phyloP scores from a whole-genome alignment of 805 yeast genomes.

The Hagleromyces aurorensis region DNA sequence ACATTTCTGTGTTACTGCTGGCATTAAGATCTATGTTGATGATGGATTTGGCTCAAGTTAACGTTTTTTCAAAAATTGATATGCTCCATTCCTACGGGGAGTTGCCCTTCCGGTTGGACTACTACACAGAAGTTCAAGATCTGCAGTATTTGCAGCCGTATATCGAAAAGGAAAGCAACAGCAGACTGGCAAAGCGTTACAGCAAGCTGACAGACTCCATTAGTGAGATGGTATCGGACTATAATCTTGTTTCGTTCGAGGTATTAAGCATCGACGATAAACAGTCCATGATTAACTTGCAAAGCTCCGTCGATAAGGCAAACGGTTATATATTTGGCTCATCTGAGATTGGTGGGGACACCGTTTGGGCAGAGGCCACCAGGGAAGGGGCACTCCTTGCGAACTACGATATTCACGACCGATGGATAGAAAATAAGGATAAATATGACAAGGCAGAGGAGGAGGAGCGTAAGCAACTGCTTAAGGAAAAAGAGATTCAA shows the following conservation, averaged over 20 bases:
- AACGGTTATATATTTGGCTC: constrained; percentile 91
- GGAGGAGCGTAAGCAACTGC: constrained; percentile 36
- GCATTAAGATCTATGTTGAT: constrained; percentile 90
- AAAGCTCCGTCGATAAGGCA: constrained; percentile 78
- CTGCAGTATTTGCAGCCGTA: constrained; percentile 57
- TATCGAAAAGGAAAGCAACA: constrained; percentile 64
- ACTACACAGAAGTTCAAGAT: constrained; percentile 89
- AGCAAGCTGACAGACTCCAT: constrained; percentile 66
- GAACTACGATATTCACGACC: constrained; percentile 71
- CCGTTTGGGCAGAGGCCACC: constrained; percentile 94
- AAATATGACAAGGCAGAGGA: constrained; percentile 60
- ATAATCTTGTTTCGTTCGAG: constrained; percentile 78
- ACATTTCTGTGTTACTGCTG: constrained; percentile 69
- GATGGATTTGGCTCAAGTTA: constrained; percentile 85
- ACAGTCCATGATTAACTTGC: constrained; percentile 76
- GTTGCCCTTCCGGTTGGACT: constrained; percentile 74
- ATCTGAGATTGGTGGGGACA: constrained; percentile 93
- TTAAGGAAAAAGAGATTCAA: constrained; percentile 35
- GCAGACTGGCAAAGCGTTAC: constrained; percentile 51
- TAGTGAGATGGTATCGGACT: constrained; percentile 80
- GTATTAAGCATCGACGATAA: constrained; percentile 90
- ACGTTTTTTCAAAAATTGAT: constrained; percentile 89
- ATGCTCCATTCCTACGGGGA: constrained; percentile 67
- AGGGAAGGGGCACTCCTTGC: constrained; percentile 60
- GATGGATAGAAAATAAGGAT: constrained; percentile 88